A percentile compares a stretch with the other conserved stretches of the same genome.
phyloP scores from a whole-genome alignment of 2,329 filamentous ascomycete species.

The Chaetomium sp. region DNA sequence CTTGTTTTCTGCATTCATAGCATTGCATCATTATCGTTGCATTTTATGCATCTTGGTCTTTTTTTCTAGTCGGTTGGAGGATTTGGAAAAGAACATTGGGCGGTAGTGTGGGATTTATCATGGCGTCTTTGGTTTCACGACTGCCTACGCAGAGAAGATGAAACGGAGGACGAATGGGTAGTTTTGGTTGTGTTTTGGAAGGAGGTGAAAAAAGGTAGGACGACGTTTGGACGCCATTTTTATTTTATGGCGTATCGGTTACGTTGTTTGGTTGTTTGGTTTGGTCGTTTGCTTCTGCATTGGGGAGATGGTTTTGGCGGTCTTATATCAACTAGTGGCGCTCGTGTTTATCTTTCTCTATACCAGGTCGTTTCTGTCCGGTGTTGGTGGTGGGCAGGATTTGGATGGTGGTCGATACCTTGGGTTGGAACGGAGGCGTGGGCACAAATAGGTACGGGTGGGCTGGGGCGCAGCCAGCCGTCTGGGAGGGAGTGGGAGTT shows the following conservation, averaged over 20 bases:
- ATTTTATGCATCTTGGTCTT: not conserved
- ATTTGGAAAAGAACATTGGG: not conserved
- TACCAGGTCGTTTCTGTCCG: not conserved
- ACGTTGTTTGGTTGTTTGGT: not conserved
- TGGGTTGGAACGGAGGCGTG: constrained; percentile 1
- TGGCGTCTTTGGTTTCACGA: constrained; percentile 13
- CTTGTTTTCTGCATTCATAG: not conserved
- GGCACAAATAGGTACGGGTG: not conserved
- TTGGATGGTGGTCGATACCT: constrained; percentile 13
- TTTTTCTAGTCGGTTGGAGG: not conserved
- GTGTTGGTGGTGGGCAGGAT: constrained; percentile 8
- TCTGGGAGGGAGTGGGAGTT: not conserved
- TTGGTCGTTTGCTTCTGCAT: not conserved
- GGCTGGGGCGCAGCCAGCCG: not conserved
- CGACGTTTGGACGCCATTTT: not conserved
- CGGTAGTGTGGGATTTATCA: not conserved
- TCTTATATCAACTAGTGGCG: not conserved
- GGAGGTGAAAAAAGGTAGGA: not conserved
- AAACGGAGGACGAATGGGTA: not conserved
- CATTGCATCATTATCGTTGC: not conserved
- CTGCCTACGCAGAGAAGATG: constrained; percentile 4
- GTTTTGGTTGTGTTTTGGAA: not conserved
- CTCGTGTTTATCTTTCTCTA: not conserved
- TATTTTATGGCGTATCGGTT: not conserved
- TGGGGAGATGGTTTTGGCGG: not conserved